Conservation (phyloP, 192 early-diverging fungal species). For the Backusella circina region DNA sequence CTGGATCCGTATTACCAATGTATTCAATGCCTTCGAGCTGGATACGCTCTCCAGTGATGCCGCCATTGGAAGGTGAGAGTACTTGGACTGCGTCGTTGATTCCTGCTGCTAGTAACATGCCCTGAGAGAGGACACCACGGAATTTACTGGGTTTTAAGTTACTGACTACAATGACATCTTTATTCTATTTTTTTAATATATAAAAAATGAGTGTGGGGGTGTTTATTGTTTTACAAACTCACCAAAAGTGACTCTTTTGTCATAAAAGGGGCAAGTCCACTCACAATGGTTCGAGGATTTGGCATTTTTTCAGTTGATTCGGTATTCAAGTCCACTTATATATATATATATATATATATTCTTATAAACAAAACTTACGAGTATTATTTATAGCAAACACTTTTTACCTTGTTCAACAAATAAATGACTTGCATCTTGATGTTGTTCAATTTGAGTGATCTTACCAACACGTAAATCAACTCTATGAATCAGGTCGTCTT, state of each 20-base stretch:
- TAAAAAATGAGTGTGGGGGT: not conserved
- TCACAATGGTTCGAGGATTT: conserved; percentile 61
- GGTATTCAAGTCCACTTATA: conserved; percentile 57
- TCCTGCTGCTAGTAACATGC: conserved; percentile 64
- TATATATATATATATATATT: not conserved
- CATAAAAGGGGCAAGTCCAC: conserved; percentile 56
- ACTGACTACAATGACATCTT: conserved; percentile 50
- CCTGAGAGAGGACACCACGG: conserved; percentile 59
- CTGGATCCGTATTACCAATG: conserved; percentile 11
- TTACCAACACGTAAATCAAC: conserved; percentile 63
- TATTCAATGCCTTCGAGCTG: conserved; percentile 39
- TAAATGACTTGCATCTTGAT: conserved; percentile 49
- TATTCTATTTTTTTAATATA: conserved; percentile 27
- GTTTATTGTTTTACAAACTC: not conserved
- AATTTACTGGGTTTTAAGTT: conserved; percentile 68
- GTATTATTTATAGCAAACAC: not conserved
- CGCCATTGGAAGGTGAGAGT: conserved; percentile 48
- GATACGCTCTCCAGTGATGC: conserved; percentile 52
- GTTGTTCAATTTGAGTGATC: conserved; percentile 46
- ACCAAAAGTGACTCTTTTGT: conserved; percentile 46
- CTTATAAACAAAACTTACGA: not conserved
- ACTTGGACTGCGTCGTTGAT: conserved; percentile 42
- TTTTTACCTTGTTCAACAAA: conserved; percentile 46
- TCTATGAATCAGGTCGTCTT: conserved; percentile 39
- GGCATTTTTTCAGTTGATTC: conserved; percentile 31